A percentile compares a stretch with the other conserved stretches of the same genome.
These are phyloP conservation scores for Spiromastix sp. DNA, from an alignment of 2,329 filamentous ascomycete species.

Conservation along the genomic window DNA sequence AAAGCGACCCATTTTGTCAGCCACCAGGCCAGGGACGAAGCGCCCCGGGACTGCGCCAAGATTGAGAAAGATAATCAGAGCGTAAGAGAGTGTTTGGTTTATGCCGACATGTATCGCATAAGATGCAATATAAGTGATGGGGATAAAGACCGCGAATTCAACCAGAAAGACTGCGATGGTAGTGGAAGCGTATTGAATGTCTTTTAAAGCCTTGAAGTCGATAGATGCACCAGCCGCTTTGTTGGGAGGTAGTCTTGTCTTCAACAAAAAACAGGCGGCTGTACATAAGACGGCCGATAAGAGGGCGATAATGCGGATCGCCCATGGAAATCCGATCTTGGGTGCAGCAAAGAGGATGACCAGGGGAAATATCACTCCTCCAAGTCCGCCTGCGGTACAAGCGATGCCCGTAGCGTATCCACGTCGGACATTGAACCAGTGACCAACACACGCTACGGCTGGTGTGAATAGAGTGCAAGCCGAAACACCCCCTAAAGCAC, in stretches of 20 bases:
- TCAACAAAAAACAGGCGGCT: constrained; percentile 5
- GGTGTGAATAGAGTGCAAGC: constrained; percentile 23
- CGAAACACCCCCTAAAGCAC: constrained; percentile 24
- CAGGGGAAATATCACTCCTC: constrained; percentile 26
- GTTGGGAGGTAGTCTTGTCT: constrained; percentile 14
- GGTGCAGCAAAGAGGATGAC: constrained; percentile 20
- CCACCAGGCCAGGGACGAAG: constrained; percentile 43
- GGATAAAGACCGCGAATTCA: constrained; percentile 50
- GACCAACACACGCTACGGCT: constrained; percentile 20
- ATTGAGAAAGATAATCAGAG: constrained; percentile 46
- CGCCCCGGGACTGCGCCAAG: constrained; percentile 40
- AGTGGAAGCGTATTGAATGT: constrained; percentile 35
- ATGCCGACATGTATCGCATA: constrained; percentile 40
- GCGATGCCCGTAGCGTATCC: constrained; percentile 26
- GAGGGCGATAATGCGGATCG: constrained; percentile 12
- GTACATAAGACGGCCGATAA: constrained; percentile 7
- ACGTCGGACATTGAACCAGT: constrained; percentile 25
- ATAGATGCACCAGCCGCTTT: constrained; percentile 36
- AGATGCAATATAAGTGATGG: constrained; percentile 40
- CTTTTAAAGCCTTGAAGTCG: constrained; percentile 38
- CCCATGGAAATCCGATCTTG: constrained; percentile 19
- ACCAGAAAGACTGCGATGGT: constrained; percentile 43
- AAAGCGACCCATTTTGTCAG: constrained; percentile 44
- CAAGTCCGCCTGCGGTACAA: constrained; percentile 24
- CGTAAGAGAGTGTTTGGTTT: constrained; percentile 35